phyloP scores from a whole-genome alignment of 768 basidiomycete genomes.

The Gyrodon lividus region DNA sequence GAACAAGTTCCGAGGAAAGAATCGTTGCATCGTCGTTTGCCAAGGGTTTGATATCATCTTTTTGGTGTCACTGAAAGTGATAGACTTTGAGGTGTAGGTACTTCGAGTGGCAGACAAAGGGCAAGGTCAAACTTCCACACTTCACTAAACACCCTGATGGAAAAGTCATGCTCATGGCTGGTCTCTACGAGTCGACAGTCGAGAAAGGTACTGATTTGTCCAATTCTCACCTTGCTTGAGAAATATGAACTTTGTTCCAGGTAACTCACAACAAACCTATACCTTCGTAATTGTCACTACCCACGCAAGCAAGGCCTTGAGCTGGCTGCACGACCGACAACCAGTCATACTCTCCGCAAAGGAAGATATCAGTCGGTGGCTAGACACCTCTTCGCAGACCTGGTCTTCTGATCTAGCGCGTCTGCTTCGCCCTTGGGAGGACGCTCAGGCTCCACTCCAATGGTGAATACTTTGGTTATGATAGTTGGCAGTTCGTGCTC shows the following conservation, averaged over 20 bases:
- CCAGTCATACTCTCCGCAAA: conserved; percentile 72
- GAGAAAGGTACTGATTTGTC: conserved; percentile 49
- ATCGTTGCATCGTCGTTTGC: conserved; percentile 82
- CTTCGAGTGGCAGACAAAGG: conserved; percentile 92
- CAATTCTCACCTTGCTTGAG: neutral
- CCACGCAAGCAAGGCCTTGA: conserved; percentile 60
- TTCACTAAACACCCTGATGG: conserved; percentile 70
- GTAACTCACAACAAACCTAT: conserved; percentile 56
- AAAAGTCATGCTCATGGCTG: conserved; percentile 80
- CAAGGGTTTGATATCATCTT: conserved; percentile 53
- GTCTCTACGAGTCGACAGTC: conserved; percentile 75
- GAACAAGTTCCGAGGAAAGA: conserved; percentile 75
- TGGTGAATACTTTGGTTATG: conserved; percentile 48
- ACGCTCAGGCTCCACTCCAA: conserved; percentile 50
- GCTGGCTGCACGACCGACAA: conserved; percentile 91
- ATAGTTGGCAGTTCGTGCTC: neutral
- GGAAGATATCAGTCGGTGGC: conserved; percentile 68
- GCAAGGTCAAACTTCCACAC: conserved; percentile 76
- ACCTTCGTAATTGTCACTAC: conserved; percentile 93
- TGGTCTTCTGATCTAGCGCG: conserved; percentile 64
- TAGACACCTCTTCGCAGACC: conserved; percentile 66
- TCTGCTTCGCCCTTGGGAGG: conserved; percentile 61
- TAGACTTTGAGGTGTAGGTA: conserved; percentile 48
- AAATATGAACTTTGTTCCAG: conserved; percentile 31
- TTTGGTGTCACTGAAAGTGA: neutral